Conservation (phyloP, 2,329 filamentous ascomycete genomes). For the Blastomyces gilchristii region DNA sequence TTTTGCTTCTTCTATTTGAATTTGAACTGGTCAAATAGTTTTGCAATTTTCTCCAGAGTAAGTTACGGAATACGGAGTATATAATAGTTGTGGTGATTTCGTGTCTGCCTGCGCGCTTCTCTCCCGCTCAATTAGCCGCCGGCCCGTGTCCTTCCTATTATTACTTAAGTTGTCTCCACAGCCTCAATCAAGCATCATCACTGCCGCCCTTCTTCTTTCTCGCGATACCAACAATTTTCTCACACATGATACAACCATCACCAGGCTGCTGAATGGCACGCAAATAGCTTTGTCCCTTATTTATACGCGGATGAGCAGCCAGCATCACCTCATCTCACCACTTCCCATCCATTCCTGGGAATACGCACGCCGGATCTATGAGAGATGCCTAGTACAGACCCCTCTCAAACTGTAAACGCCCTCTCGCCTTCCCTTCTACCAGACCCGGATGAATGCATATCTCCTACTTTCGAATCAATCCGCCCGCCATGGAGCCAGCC, state of each 20-base stretch:
- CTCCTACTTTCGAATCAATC: slow-evolving; percentile 35
- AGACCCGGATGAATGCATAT: slow-evolving; percentile 35
- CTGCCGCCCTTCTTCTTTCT: not conserved
- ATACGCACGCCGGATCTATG: slow-evolving; percentile 1
- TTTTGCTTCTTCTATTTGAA: no score
- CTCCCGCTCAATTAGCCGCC: not conserved
- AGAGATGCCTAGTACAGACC: slow-evolving; percentile 39
- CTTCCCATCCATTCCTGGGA: not conserved
- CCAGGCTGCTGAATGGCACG: not conserved
- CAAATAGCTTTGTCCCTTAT: not conserved
- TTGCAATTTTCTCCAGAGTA: no score
- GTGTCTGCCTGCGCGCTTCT: slow-evolving; percentile 1
- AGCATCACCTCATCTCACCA: not conserved
- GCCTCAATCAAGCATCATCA: not conserved
- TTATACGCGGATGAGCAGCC: not conserved
- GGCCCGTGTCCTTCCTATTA: not conserved
- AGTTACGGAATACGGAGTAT: no score
- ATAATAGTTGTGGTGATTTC: not conserved
- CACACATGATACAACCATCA: not conserved
- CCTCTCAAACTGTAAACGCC: slow-evolving; percentile 43
- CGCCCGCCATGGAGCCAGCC: slow-evolving; percentile 45
- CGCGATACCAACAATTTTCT: not conserved
- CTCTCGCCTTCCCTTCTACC: slow-evolving; percentile 40
- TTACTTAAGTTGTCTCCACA: not conserved
- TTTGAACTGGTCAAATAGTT: no score